Conservation (phyloP, 768 basidiomycete genomes). For the Tylopilus subfusipes region DNA sequence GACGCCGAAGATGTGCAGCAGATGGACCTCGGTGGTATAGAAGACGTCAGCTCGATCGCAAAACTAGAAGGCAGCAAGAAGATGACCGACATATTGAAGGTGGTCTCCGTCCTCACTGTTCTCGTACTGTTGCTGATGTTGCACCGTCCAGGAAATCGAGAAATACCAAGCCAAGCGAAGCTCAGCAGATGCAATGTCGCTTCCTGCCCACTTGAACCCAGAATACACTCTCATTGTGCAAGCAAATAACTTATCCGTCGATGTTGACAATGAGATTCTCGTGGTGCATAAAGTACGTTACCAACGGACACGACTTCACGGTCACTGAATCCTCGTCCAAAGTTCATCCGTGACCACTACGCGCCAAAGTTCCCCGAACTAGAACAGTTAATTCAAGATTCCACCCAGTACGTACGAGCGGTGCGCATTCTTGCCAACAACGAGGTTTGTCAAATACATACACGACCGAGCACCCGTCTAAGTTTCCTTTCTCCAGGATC, state of each 20-base stretch:
- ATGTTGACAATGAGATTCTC: slow-evolving; percentile 96
- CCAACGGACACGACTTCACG: background rate
- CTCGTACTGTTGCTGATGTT: background rate
- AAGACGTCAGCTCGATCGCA: slow-evolving; percentile 85
- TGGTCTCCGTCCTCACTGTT: slow-evolving; percentile 24
- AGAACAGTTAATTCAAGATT: slow-evolving; percentile 90
- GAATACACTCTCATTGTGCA: slow-evolving; percentile 97
- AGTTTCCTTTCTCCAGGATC: slow-evolving; percentile 50
- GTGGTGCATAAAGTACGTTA: slow-evolving; percentile 85
- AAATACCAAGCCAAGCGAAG: slow-evolving; percentile 81
- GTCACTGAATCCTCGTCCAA: slow-evolving; percentile 8
- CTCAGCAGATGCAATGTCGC: slow-evolving; percentile 70
- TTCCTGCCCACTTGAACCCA: slow-evolving; percentile 84
- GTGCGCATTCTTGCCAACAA: slow-evolving; percentile 86
- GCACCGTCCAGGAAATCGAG: slow-evolving; percentile 69
- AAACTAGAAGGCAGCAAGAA: slow-evolving; percentile 84
- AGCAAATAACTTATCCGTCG: slow-evolving; percentile 96
- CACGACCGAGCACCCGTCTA: background rate
- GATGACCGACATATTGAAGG: slow-evolving; percentile 85
- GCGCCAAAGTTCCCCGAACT: slow-evolving; percentile 93
- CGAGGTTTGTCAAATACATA: slow-evolving; percentile 43
- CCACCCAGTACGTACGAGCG: slow-evolving; percentile 87
- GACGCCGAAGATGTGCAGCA: slow-evolving; percentile 91
- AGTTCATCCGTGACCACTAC: slow-evolving; percentile 99
- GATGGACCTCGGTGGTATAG: slow-evolving; percentile 84